phyloP scores from a whole-genome alignment of 177 flowering plant species.

The Vitis hybrid region DNA sequence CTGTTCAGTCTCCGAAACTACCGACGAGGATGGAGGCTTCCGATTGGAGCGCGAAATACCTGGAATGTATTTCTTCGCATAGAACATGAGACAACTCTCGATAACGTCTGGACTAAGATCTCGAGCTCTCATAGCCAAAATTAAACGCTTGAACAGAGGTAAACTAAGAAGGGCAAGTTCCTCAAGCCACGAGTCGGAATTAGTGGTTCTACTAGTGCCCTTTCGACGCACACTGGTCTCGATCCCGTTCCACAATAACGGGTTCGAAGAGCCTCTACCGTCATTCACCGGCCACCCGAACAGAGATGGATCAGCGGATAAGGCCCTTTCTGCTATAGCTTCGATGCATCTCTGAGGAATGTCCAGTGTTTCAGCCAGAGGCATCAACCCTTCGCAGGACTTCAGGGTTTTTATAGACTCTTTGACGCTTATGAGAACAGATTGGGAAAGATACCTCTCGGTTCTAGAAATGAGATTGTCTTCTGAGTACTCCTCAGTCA shows the following conservation, averaged over 20 bases:
- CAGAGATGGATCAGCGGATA: slow-evolving; percentile 62
- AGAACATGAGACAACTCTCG: slow-evolving; percentile 65
- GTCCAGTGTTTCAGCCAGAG: slow-evolving; percentile 55
- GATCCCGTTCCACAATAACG: slow-evolving; percentile 53
- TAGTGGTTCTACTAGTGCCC: slow-evolving; percentile 6
- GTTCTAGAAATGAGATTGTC: slow-evolving; percentile 80
- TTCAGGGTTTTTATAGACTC: slow-evolving; percentile 59
- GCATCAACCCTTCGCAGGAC: slow-evolving; percentile 62
- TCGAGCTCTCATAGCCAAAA: slow-evolving; percentile 54
- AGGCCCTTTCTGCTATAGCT: slow-evolving; percentile 51
- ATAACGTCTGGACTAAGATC: slow-evolving; percentile 58
- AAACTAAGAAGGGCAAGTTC: slow-evolving; percentile 54
- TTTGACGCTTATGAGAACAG: slow-evolving; percentile 51
- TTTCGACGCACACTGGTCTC: slow-evolving; percentile 37
- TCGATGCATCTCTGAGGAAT: slow-evolving; percentile 71
- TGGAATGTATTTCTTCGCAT: slow-evolving; percentile 75
- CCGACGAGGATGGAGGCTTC: slow-evolving; percentile 44
- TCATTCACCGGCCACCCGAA: slow-evolving; percentile 91
- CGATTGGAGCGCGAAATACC: slow-evolving; percentile 67
- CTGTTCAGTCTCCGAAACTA: slow-evolving; percentile 67
- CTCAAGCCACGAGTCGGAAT: slow-evolving; percentile 57
- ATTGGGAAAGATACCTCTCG: slow-evolving; percentile 59
- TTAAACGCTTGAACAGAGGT: slow-evolving; percentile 57
- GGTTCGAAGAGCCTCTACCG: slow-evolving; percentile 26
- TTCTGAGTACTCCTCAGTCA: slow-evolving; percentile 86